These are phyloP conservation scores for Cercospora beticola DNA, from an alignment of 2,329 filamentous ascomycete genomes.

Conservation along the genomic window DNA sequence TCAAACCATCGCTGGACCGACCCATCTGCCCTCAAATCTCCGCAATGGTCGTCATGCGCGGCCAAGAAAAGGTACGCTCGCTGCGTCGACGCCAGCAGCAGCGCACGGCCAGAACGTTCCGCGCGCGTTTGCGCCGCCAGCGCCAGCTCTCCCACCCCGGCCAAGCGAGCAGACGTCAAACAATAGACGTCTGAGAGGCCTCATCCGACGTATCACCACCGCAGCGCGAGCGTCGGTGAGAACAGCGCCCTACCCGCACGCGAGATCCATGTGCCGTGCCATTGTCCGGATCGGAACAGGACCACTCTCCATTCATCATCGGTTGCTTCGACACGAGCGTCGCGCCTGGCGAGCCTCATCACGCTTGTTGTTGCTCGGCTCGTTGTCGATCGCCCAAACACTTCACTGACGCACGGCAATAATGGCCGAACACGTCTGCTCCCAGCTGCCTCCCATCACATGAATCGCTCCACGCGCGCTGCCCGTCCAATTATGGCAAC, in stretches of 20 bases:
- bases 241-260: conserved; percentile 17
- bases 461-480: conserved; percentile 1
- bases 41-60: conserved; percentile 4
- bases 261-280: conserved; percentile 24
- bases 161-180: conserved; percentile 27
- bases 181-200: conserved; percentile 25
- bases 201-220: conserved; percentile 22
- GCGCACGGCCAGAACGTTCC: neutral
- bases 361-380: neutral
- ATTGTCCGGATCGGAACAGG: conserved; percentile 6
- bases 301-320: neutral
- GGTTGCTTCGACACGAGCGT: neutral
- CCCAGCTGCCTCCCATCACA: neutral
- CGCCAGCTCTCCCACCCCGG: neutral
- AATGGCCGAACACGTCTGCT: neutral
- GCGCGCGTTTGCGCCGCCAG: neutral
- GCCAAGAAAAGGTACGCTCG: neutral
- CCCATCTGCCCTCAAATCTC: conserved; percentile 27
- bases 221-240: conserved; percentile 14
- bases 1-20: conserved; percentile 21
- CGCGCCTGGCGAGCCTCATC: neutral
- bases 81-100: neutral
- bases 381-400: neutral
- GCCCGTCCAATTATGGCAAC: conserved; percentile 19
- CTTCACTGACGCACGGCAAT: neutral